A percentile compares a stretch with the other conserved stretches of the same genome.
Conservation (phyloP, 495 filamentous ascomycete species). For the Aspergillus ostianus region DNA sequence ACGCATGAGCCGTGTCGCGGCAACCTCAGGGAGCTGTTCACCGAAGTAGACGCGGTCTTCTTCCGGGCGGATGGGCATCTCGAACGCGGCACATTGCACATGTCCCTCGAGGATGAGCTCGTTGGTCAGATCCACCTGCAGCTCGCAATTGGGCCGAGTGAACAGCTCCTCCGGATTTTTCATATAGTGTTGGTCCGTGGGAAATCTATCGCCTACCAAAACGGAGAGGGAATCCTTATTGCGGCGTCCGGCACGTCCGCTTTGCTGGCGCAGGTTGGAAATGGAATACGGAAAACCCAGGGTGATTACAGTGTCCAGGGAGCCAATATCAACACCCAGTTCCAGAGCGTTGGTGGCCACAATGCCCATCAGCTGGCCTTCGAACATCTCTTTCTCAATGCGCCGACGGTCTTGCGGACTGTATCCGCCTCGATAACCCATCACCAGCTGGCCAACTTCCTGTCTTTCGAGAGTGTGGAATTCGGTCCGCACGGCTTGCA, state of each 20-base stretch:
- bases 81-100: conserved; percentile 91
- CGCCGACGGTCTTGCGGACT: conserved; percentile 86
- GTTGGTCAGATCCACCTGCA: conserved; percentile 89
- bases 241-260: conserved; percentile 84
- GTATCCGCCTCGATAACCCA: conserved; percentile 96
- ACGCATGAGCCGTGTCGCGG: conserved; percentile 68
- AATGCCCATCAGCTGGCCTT: conserved; percentile 89
- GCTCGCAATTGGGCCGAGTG: conserved; percentile 80
- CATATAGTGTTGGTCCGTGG: conserved; percentile 97
- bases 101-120: conserved; percentile 90
- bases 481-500: conserved; percentile 77
- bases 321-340: conserved; percentile 93
- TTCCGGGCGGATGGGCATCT: conserved; percentile 81
- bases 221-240: conserved; percentile 94
- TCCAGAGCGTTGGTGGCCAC: conserved; percentile 92
- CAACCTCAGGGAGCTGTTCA: conserved; percentile 67
- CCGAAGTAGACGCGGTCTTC: conserved; percentile 82
- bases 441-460: conserved; percentile 76
- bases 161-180: conserved; percentile 96
- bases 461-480: conserved; percentile 66
- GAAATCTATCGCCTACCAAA: conserved; percentile 86
- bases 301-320: conserved; percentile 89
- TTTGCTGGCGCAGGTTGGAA: conserved; percentile 91
- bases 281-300: conserved; percentile 95
- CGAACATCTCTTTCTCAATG: conserved; percentile 97